Base-by-base conservation (phyloP, 2,329 filamentous ascomycete species). In the Exophiala spinifera region DNA sequence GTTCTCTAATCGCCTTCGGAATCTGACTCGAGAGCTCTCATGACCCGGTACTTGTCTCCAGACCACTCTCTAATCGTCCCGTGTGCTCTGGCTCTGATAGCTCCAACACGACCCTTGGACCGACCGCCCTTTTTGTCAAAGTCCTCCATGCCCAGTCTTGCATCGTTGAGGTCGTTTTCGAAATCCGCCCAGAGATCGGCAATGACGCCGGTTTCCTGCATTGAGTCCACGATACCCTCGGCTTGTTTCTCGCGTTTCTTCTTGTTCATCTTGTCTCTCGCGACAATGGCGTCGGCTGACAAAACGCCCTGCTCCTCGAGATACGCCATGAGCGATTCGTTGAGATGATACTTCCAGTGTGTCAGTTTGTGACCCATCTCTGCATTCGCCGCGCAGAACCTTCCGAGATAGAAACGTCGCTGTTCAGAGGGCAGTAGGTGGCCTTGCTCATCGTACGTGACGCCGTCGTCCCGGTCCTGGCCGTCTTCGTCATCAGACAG, bases 271-370 rank as follows among this genome's bases (percentile, higher is more conserved):
- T 74, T 76, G 53, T 85, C 83, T 7, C 86, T 76, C 66, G 83
- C 75, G 1, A 83, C 73, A 28, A 90, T 72, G 64, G 83, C 79
- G 10, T 78, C 71, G 1, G 82, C 71, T 0, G 73, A 74, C 59
- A 86, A 75, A 59, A 86, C 78, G 0, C 82, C 83, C 55, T 84
- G 76, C 1, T 69, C 69, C 20, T 76, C 70, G 0, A 94, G 79
- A 49, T 80, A 82, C 23, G 79, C 76, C 20, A 86, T 76, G 0
- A 91, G 84, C 79, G 81, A 88, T 60, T 85, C 79, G 65, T 88
- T 85, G n/a, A 92, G 80, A 43, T 84, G 81, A 56, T 81, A 82
- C 53, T 86, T 85, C 89, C 89, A 91, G 70, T 94, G 89, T 3
- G 83, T 78, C 3, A 92, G 76, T 1, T 79, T 79, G 65, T 92